A percentile compares a stretch with the other conserved stretches of the same genome.
Conservation (phyloP, 176 grass and related monocot species). For the Pontederia paniculata region DNA sequence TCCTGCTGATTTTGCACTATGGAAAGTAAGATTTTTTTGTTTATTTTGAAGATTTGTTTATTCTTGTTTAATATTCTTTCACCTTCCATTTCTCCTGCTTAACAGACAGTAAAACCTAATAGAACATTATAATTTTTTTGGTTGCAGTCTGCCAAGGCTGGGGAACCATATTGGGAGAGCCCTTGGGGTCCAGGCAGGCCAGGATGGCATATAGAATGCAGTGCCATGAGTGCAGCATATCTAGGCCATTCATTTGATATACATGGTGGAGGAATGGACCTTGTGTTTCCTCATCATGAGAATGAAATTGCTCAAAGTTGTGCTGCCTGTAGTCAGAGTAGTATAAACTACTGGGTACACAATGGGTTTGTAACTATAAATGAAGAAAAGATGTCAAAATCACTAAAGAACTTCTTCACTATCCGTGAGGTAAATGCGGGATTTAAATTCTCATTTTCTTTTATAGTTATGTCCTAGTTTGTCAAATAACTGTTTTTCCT, state of each 20-base stretch:
- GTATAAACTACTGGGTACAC: conserved; percentile 79
- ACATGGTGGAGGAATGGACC: conserved; percentile 87
- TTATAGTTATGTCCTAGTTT: conserved; percentile 8
- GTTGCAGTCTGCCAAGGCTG: conserved; percentile 71
- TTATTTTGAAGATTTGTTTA: conserved; percentile 1
- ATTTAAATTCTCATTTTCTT: not conserved
- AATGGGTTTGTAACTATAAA: conserved; percentile 99
- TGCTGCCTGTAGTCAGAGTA: conserved; percentile 80
- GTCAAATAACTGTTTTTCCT: conserved; percentile 3
- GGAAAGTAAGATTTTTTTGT: conserved; percentile 56
- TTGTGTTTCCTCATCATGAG: conserved; percentile 91
- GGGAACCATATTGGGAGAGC: conserved; percentile 87
- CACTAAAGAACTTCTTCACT: conserved; percentile 73
- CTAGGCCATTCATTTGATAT: conserved; percentile 79
- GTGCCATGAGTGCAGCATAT: conserved; percentile 89
- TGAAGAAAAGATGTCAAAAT: conserved; percentile 93
- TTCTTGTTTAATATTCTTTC: not conserved
- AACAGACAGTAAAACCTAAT: too few relatives aligned
- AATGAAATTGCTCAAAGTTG: conserved; percentile 97
- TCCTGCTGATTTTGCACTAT: conserved; percentile 93
- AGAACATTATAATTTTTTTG: not conserved
- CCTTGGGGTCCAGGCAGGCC: conserved; percentile 86
- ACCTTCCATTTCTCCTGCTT: not conserved
- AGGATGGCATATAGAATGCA: conserved; percentile 97
- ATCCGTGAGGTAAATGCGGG: conserved; percentile 53